phyloP scores from a whole-genome alignment of 2,329 filamentous ascomycete species.

The Bimuria novae-zelandiae region DNA sequence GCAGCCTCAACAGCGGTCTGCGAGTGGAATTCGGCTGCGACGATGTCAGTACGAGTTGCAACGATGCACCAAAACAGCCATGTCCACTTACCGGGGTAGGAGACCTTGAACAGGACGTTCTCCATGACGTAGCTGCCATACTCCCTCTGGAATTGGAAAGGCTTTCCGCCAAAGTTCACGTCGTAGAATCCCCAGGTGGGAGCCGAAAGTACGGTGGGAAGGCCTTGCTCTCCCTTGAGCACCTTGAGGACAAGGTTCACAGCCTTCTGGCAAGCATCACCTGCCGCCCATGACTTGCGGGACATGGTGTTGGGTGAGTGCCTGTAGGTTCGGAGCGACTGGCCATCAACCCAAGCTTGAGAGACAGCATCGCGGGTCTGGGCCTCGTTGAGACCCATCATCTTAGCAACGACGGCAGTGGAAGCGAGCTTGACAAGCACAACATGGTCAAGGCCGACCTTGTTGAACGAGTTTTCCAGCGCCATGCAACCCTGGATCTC shows the following conservation, averaged over 20 bases:
- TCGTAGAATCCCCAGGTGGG: constrained; percentile 99
- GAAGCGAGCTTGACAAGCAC: constrained; percentile 97
- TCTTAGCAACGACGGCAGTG: constrained; percentile 90
- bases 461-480: constrained; percentile 98
- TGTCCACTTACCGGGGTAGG: constrained; percentile 76
- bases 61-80: background rate
- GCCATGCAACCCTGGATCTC: constrained; percentile 98
- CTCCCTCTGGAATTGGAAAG: constrained; percentile 89
- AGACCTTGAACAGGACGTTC: constrained; percentile 99
- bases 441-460: constrained; percentile 96
- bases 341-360: constrained; percentile 96
- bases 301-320: constrained; percentile 99
- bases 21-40: constrained; percentile 88
- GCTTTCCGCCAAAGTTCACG: constrained; percentile 91
- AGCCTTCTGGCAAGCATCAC: constrained; percentile 94
- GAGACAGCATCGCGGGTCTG: constrained; percentile 96
- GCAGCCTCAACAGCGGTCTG: constrained; percentile 97
- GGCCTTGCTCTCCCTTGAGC: constrained; percentile 84
- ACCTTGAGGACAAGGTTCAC: constrained; percentile 92
- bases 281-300: constrained; percentile 97
- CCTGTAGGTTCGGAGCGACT: constrained; percentile 93
- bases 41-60: constrained; percentile 25
- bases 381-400: constrained; percentile 85
- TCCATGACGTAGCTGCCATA: constrained; percentile 99
- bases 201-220: constrained; percentile 90